These are phyloP conservation scores for Puccinia horiana DNA, from an alignment of 1,284 basidiomycete genomes.

Conservation along the genomic window DNA sequence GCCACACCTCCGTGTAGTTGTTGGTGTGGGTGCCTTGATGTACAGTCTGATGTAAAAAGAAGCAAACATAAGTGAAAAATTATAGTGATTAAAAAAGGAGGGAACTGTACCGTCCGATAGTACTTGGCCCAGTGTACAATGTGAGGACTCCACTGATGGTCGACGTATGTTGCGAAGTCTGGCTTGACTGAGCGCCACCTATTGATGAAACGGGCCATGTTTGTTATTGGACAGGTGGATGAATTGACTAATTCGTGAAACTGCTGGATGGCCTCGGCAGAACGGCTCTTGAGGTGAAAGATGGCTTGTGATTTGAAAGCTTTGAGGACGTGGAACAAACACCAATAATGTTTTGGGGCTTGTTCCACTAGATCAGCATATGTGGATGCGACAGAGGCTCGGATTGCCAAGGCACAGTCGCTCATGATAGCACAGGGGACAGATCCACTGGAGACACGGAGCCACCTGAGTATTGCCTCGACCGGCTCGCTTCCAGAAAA, in stretches of 20 bases:
- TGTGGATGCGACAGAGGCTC: not conserved
- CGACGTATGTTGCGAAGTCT: not conserved
- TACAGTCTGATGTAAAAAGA: not conserved
- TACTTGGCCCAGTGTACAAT: not conserved
- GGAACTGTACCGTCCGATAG: not conserved
- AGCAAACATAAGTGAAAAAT: not conserved
- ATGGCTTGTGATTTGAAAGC: not conserved
- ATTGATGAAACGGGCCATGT: not conserved
- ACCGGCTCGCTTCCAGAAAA: not conserved
- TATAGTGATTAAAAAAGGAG: not conserved
- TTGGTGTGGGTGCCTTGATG: not conserved
- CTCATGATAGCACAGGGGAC: not conserved
- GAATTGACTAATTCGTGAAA: not conserved
- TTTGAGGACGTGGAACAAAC: slow-evolving; percentile 1
- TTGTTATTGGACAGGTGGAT: not conserved
- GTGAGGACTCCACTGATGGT: not conserved
- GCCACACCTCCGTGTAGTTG: not conserved
- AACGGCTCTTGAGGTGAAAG: not conserved
- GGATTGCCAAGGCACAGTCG: not conserved
- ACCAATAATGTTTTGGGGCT: not conserved
- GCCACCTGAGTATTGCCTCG: not conserved
- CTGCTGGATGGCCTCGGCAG: not conserved
- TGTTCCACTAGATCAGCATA: not conserved
- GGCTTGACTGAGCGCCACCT: not conserved
- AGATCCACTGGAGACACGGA: not conserved